These are phyloP conservation scores for Elsinoe ampelina DNA, from an alignment of 2,329 filamentous ascomycete genomes.

Conservation along the genomic window DNA sequence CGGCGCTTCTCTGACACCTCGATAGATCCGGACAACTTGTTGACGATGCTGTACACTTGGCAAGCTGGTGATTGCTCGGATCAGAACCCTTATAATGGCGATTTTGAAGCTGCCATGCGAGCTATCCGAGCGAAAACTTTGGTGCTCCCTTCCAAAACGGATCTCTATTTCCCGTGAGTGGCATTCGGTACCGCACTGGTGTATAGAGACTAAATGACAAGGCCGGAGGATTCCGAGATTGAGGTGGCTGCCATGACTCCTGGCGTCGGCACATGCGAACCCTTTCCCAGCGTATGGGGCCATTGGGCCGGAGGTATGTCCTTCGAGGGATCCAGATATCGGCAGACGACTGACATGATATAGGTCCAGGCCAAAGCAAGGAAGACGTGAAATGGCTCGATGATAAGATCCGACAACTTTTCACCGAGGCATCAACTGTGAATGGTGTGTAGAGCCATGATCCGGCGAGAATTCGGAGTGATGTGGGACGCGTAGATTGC, in stretches of 20 bases:
- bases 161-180: constrained; percentile 66
- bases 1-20: constrained; percentile 19
- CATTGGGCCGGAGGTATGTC: constrained; percentile 45
- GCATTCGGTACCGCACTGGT: background rate
- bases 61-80: constrained; percentile 61
- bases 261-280: constrained; percentile 46
- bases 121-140: constrained; percentile 63
- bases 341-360: background rate
- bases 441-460: background rate
- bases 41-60: constrained; percentile 71
- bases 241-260: constrained; percentile 57
- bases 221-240: constrained; percentile 65
- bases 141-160: constrained; percentile 62
- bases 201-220: constrained; percentile 24
- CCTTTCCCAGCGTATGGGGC: constrained; percentile 56
- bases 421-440: constrained; percentile 21
- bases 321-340: background rate
- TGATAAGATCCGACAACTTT: constrained; percentile 47
- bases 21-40: constrained; percentile 61
- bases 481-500: no score
- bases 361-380: constrained; percentile 59
- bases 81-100: constrained; percentile 58
- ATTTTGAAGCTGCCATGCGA: constrained; percentile 49
- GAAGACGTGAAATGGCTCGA: constrained; percentile 67
- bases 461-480: background rate